These are phyloP conservation scores for Tetramitus jugosus DNA, from an alignment of 208 protist species.

Conservation along the genomic window DNA sequence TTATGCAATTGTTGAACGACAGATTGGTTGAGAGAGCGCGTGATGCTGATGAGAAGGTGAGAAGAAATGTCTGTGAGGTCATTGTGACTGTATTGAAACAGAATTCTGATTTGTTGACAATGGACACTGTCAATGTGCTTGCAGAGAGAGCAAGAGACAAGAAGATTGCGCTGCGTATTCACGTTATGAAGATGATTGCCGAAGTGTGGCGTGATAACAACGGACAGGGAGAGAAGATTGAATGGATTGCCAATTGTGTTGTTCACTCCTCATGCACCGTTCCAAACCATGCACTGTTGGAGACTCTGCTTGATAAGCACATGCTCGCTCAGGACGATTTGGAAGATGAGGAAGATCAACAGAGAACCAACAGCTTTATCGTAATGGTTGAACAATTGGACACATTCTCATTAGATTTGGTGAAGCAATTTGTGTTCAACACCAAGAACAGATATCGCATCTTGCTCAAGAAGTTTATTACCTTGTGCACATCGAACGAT, in stretches of 20 bases:
- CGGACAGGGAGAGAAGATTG: too few species aligned
- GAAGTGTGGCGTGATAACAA: too few species aligned
- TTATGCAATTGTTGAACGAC: not conserved
- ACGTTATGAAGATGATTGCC: too few species aligned
- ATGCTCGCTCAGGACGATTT: not conserved
- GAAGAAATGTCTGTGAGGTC: slow-evolving; percentile 6
- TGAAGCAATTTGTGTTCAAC: not conserved
- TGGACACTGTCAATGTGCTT: not conserved
- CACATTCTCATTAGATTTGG: not conserved
- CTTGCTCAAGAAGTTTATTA: not conserved
- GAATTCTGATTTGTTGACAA: not conserved
- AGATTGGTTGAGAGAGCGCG: not conserved
- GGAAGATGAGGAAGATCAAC: not conserved
- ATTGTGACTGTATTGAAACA: not conserved
- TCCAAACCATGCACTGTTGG: too few species aligned
- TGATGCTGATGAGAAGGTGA: slow-evolving; percentile 16
- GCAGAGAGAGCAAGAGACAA: slow-evolving; percentile 12
- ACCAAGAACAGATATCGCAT: not conserved
- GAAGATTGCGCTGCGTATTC: not conserved
- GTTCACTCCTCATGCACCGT: too few species aligned
- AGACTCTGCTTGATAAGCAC: too few species aligned
- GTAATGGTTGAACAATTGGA: not conserved
- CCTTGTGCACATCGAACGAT: not conserved
- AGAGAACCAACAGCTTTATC: not conserved
- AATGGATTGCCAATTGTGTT: too few species aligned